Base-by-base conservation (phyloP, 345 rosid genomes). In the Sisymbrium irio region DNA sequence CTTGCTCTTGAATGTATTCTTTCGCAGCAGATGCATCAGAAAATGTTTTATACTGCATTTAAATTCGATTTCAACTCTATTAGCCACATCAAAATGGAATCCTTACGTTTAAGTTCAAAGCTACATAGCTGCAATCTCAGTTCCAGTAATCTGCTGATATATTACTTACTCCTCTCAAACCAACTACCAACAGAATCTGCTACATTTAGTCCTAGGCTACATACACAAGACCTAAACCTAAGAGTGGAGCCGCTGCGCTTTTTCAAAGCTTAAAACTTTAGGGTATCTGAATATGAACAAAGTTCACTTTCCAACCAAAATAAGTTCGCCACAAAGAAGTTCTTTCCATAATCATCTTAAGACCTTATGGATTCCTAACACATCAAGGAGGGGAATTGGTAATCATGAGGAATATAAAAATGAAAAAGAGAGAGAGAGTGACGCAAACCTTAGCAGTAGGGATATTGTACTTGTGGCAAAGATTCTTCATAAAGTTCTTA, bases 401-500 rank as follows among this genome's bases (percentile, higher is more conserved):
- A 32, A 32, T 6, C 57, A 25, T 44, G 10, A 69, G 12, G 49
- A 49, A 44, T 12, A 47, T 1, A 27, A 35, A n/a, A n/a, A 41
- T 1, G 9, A 20, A 60, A 47, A 25, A 60, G 44, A 12, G 44
- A 40, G 44, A n/a, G 44, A n/a, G 53, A 41, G 70, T 3, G 28
- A 64, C 25, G 49, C 62, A 53, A 80, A 95, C 99, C 99, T 92
- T 90, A 22, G 97, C 97, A 4, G 99, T 95, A 75, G 99, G 97
- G 79, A 95, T 92, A 36, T 72, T 78, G 67, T 92, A 92, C 63
- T 95, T 92, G 81, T 86, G 89, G 56, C 97, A 95, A 67, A 95
- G 84, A 73, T 55, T 85, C 82, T 91, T 95, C 99, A 90, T 95
- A 75, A 91, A 92, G 81, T 87, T 82, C 80, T 95, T 95, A 58